Conservation (phyloP, 139 green algal genomes). For the Zygnema circumcarinatum region DNA sequence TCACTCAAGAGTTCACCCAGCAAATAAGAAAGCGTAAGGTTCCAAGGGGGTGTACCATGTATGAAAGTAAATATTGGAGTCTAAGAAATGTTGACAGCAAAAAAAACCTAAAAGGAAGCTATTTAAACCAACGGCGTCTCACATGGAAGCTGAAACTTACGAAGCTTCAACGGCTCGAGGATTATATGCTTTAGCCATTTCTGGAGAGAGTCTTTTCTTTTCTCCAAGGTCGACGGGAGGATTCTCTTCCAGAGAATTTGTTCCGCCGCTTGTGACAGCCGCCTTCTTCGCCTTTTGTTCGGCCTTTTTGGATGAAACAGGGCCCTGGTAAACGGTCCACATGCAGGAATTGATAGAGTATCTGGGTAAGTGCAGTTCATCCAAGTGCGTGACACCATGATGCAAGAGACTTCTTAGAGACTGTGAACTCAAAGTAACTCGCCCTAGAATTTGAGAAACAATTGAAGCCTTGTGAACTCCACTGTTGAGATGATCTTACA, state of each 20-base stretch:
- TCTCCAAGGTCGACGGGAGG: constrained; percentile 75
- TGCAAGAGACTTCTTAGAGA: background rate
- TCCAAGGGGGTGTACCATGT: background rate
- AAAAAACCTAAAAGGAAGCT: too few species aligned
- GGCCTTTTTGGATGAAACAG: constrained; percentile 75
- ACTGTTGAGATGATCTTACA: too few species aligned
- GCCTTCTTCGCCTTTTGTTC: constrained; percentile 62
- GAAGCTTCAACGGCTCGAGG: constrained; percentile 65
- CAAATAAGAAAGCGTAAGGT: background rate
- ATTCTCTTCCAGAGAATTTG: constrained; percentile 73
- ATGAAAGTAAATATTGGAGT: too few species aligned
- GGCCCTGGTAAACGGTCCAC: constrained; percentile 77
- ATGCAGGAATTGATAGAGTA: background rate
- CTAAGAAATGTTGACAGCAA: too few species aligned
- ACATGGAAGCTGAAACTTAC: too few species aligned
- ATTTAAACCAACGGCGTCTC: too few species aligned
- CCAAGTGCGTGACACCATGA: background rate
- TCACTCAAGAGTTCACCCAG: background rate
- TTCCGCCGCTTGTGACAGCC: constrained; percentile 64
- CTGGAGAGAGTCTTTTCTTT: constrained; percentile 79
- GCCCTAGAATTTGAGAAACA: background rate
- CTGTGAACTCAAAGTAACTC: background rate
- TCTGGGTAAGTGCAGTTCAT: constrained; percentile 5
- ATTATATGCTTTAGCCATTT: constrained; percentile 88
- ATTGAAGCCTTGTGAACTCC: too few species aligned